Evolutionary conservation across 2,329 filamentous ascomycete genomes (phyloP).

Genomic region (Fusarium longipes): DNA sequence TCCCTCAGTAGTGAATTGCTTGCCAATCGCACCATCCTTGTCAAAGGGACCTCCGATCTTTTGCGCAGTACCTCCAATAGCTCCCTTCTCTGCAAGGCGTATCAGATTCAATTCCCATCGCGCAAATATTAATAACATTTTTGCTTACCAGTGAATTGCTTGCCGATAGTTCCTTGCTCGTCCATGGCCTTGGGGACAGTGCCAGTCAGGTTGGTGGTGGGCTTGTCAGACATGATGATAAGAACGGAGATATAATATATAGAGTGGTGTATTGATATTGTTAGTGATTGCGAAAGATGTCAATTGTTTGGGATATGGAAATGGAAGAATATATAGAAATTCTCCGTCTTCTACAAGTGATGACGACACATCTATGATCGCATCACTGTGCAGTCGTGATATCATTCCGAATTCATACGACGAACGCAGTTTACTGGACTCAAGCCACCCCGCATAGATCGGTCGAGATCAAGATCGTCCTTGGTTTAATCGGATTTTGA

Average conservation of each 20-base stretch:
- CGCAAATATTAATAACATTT: accelerated
- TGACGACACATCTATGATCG: constrained; percentile 4
- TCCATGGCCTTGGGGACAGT: constrained; percentile 58
- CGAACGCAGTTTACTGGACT: neutral
- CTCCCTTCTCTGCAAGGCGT: constrained; percentile 54
- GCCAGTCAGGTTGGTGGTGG: neutral
- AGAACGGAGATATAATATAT: accelerated
- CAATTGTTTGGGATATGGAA: neutral
- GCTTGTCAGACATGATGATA: constrained; percentile 34
- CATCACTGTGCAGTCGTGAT: neutral
- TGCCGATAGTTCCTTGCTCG: constrained; percentile 62
- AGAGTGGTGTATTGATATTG: too few relatives aligned
- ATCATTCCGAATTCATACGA: neutral
- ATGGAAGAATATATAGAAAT: neutral
- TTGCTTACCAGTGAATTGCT: constrained; percentile 63
- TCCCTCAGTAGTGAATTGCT: constrained; percentile 65
- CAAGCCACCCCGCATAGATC: neutral
- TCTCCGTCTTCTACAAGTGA: neutral
- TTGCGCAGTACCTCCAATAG: constrained; percentile 62
- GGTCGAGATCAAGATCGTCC: neutral
- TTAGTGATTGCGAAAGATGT: too few relatives aligned
- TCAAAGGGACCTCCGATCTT: constrained; percentile 62
- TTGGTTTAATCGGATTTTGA: neutral
- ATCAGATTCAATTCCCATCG: accelerated
- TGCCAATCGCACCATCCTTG: constrained; percentile 65